These are phyloP conservation scores for Cytospora chrysosperma DNA, from an alignment of 2,329 filamentous ascomycete species.

Conservation along the genomic window DNA sequence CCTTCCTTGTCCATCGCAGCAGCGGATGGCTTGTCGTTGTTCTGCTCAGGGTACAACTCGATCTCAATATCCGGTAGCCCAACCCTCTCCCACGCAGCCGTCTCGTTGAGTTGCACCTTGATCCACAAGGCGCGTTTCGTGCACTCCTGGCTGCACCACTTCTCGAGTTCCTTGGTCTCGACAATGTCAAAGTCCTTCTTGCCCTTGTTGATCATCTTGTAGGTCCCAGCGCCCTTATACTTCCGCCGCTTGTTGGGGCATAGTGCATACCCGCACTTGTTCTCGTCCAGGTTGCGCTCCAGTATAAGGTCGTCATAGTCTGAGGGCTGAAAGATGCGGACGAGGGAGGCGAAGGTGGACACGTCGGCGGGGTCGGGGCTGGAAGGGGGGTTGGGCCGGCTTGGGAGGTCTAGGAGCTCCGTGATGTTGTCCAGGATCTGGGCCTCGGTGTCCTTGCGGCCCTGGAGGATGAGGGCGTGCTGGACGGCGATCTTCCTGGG, in stretches of 20 bases:
- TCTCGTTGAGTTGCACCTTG: conserved; percentile 82
- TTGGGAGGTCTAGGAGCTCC: conserved; percentile 63
- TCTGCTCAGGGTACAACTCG: conserved; percentile 64
- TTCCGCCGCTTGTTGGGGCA: conserved; percentile 66
- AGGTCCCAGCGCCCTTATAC: conserved; percentile 59
- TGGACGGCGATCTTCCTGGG: conserved; percentile 67
- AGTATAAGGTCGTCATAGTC: conserved; percentile 88
- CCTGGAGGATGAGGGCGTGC: conserved; percentile 79
- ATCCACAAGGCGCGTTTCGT: conserved; percentile 79
- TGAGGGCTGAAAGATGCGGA: conserved; percentile 75
- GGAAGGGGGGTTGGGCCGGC: conserved; percentile 43
- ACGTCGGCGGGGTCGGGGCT: conserved; percentile 58
- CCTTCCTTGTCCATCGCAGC: conserved; percentile 4
- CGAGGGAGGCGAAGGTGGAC: conserved; percentile 60
- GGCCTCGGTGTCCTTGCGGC: conserved; percentile 75
- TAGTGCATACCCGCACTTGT: conserved; percentile 81
- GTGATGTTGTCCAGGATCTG: conserved; percentile 72
- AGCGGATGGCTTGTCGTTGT: conserved; percentile 35
- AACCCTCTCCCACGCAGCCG: conserved; percentile 79
- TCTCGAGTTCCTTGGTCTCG: conserved; percentile 69
- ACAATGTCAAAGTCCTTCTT: conserved; percentile 65
- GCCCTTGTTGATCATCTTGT: conserved; percentile 60
- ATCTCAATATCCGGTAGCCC: conserved; percentile 57
- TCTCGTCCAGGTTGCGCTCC: conserved; percentile 88
- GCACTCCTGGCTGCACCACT: conserved; percentile 83